These are phyloP conservation scores for Orbilia brochopaga DNA, from an alignment of 2,329 filamentous ascomycete species.

Conservation along the genomic window DNA sequence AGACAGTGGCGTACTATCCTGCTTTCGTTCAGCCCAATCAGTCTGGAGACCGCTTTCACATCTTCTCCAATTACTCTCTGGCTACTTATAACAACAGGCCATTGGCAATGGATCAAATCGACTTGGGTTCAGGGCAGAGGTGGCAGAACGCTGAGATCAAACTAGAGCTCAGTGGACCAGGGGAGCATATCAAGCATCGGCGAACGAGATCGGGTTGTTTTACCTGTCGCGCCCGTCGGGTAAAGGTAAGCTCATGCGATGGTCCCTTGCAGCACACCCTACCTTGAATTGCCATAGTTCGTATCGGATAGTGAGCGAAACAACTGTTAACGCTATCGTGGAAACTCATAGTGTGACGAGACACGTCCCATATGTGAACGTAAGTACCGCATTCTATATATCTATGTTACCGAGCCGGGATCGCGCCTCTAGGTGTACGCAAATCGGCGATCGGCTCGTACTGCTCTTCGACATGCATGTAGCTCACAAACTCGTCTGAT, in stretches of 20 bases:
- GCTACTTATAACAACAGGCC: slow-evolving; percentile 29
- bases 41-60: slow-evolving; percentile 24
- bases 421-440: too few species aligned
- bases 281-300: background rate
- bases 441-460: background rate
- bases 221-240: slow-evolving; percentile 85
- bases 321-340: background rate
- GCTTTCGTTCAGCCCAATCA: slow-evolving; percentile 20
- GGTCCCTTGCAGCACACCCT: background rate
- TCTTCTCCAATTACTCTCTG: slow-evolving; percentile 30
- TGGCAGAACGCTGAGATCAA: slow-evolving; percentile 47
- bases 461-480: slow-evolving; percentile 6
- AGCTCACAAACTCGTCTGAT: slow-evolving; percentile 15
- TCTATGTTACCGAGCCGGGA: too few species aligned
- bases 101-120: slow-evolving; percentile 29
- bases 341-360: slow-evolving; percentile 77
- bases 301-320: background rate
- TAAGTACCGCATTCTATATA: slow-evolving; percentile 58
- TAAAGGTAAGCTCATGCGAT: slow-evolving; percentile 67
- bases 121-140: slow-evolving; percentile 19
- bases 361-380: slow-evolving; percentile 82
- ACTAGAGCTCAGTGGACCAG: slow-evolving; percentile 38
- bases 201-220: slow-evolving; percentile 92
- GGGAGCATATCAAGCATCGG: slow-evolving; percentile 86
- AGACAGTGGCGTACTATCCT: slow-evolving; percentile 29